Percentiles rank a stretch among this genome's conserved stretches.
Conservation (phyloP, 1,284 basidiomycete genomes). For the Trichosporon coremiiforme region DNA sequence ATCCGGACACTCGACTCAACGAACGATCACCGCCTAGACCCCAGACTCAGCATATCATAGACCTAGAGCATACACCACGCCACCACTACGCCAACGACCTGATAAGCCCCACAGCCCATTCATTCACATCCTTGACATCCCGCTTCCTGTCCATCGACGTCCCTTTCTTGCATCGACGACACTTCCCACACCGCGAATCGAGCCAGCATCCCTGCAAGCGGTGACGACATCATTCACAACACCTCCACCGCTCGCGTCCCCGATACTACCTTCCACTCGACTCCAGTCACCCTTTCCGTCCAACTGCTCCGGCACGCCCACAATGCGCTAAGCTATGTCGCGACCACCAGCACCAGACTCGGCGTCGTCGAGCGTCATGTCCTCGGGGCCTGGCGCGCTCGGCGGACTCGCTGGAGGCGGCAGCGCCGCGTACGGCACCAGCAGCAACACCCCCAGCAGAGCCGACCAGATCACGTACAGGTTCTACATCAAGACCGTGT, state of each 20-base stretch:
- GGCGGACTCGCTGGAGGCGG: slow-evolving; percentile 7
- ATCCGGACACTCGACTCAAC: slow-evolving; percentile 1
- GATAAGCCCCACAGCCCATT: not conserved
- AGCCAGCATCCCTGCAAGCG: not conserved
- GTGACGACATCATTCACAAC: not conserved
- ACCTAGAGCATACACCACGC: not conserved
- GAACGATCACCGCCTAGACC: not conserved
- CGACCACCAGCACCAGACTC: slow-evolving; percentile 12
- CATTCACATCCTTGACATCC: not conserved
- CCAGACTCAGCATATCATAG: not conserved
- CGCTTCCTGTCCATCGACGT: not conserved
- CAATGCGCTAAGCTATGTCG: slow-evolving; percentile 18
- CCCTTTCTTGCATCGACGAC: not conserved
- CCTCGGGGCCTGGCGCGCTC: slow-evolving; percentile 8
- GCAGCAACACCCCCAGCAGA: slow-evolving; percentile 27
- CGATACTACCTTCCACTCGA: not conserved
- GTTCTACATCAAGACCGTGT: slow-evolving; percentile 55
- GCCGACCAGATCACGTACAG: slow-evolving; percentile 54
- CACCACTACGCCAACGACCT: not conserved
- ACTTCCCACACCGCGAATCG: not conserved
- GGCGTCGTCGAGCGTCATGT: slow-evolving; percentile 17
- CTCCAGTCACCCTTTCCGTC: not conserved
- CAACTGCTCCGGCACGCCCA: not conserved
- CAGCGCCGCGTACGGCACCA: slow-evolving; percentile 1
- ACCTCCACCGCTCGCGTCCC: not conserved